phyloP scores from a whole-genome alignment of 768 basidiomycete genomes.

The Naganishia kalamii region DNA sequence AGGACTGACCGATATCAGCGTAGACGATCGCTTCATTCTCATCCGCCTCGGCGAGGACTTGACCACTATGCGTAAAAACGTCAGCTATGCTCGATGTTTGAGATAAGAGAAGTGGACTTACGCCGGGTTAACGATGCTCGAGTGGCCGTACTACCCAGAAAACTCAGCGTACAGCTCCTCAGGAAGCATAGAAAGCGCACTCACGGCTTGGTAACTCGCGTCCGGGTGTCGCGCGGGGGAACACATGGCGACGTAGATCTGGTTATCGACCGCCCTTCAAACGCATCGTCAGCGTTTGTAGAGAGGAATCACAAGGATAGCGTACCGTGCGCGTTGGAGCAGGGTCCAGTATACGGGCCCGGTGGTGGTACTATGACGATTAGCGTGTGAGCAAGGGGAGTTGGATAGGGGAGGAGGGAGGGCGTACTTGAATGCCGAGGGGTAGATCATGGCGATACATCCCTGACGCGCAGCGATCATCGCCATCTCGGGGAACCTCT shows the following conservation, averaged over 20 bases:
- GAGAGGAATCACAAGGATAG: constrained; percentile 2
- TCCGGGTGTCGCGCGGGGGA: constrained; percentile 81
- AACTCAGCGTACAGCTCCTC: not conserved
- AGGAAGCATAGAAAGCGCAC: not conserved
- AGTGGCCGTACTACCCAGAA: constrained; percentile 56
- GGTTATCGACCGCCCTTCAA: constrained; percentile 87
- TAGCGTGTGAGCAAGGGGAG: not conserved
- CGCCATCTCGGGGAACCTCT: constrained; percentile 69
- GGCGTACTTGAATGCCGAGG: constrained; percentile 74
- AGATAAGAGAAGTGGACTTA: constrained; percentile 47
- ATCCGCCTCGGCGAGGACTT: constrained; percentile 64
- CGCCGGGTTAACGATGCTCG: constrained; percentile 85
- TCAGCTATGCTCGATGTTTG: not conserved
- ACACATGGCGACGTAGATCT: constrained; percentile 93
- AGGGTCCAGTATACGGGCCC: constrained; percentile 96
- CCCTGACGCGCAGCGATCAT: constrained; percentile 85
- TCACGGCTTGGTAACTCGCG: constrained; percentile 72
- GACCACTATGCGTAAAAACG: constrained; percentile 55
- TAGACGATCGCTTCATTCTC: constrained; percentile 74
- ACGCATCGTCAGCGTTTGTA: not conserved
- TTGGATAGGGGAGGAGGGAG: not conserved
- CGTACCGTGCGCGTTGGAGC: constrained; percentile 74
- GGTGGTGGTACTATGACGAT: constrained; percentile 57
- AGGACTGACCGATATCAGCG: constrained; percentile 67
- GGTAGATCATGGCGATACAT: constrained; percentile 82